Base-by-base conservation (phyloP, 441 rosid species). In the Bruguiera hainesii region DNA sequence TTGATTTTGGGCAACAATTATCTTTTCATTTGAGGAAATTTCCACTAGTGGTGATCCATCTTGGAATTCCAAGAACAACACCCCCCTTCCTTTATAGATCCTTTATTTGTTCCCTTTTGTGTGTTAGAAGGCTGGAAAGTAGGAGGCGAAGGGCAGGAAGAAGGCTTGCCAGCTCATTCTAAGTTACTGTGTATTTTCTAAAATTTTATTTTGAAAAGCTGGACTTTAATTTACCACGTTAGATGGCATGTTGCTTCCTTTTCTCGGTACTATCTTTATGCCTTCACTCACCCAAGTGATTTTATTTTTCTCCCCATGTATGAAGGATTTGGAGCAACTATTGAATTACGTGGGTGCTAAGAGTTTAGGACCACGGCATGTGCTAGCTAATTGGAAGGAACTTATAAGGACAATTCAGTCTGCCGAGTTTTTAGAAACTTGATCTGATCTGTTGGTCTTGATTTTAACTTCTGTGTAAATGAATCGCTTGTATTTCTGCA, bases 321-420 rank as follows among this genome's bases (percentile, higher is more conserved):
- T 75, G 81, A 80, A 94, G 97, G 97, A 94, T 83, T 73, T 94
- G 72, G 97, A 94, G 86, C 98, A 91, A 75, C 92, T 94, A 57
- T 68, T 88, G 75, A 94, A 85, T 86, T 94, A 81, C 80, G 81
- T 87, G 16, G 96, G 97, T 56, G 76, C 78, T 39, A 78, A 78
- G 75, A 93, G 98, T 73, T 75, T 89, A 81, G 98, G 98, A 71
- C 96, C 97, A 11, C 87, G 97, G 19, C 91, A 91, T 19, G 85
- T 93, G 56, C 68, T 93, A 75, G 97, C 91, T 66, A 94, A 94
- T 80, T 78, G 91, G 72, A 94, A 91, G 85, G 98, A 89, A 82
- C 96, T 91, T 67, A 75, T 80, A 3, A 71, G 92, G 78, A 85
- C 80, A 69, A 86, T 91, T 66, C 93, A 82, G 35, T 89, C 97